phyloP scores from a whole-genome alignment of 257 asterid species.

The Fraxinus pennsylvanica region DNA sequence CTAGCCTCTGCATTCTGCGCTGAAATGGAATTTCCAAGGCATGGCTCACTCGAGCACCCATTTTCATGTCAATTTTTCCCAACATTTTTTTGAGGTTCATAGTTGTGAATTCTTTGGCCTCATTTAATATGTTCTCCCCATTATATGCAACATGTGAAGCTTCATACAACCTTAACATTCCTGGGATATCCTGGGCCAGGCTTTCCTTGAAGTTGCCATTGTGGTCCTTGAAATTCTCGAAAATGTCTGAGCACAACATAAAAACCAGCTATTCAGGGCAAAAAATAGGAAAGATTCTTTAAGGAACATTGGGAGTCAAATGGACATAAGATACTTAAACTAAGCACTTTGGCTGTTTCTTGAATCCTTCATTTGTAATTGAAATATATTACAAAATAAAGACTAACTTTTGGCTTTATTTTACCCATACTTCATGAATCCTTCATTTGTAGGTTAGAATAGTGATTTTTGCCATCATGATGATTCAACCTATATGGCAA shows the following conservation, averaged over 20 bases:
- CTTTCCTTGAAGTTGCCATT: conserved; percentile 14
- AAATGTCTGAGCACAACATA: neutral
- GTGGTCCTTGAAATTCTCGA: conserved; percentile 22
- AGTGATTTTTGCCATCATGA: too few species aligned
- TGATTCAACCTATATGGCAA: too few species aligned
- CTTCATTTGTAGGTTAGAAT: neutral
- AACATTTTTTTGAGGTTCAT: conserved; percentile 13
- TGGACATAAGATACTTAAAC: too few species aligned
- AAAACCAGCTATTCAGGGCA: neutral
- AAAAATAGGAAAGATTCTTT: neutral
- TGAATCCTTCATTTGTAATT: neutral
- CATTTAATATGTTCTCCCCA: conserved; percentile 10
- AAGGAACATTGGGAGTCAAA: too few species aligned
- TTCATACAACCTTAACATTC: conserved; percentile 32
- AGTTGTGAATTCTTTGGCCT: conserved; percentile 27
- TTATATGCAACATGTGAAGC: conserved; percentile 27
- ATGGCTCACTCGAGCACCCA: conserved; percentile 10
- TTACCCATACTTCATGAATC: too few species aligned
- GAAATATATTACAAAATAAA: too few species aligned
- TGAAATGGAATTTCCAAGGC: conserved; percentile 26
- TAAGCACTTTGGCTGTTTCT: neutral
- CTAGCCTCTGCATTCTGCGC: conserved; percentile 16
- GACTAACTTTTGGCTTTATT: too few species aligned
- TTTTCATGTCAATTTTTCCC: neutral
- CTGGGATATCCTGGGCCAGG: conserved; percentile 19